Conservation (phyloP, 768 basidiomycete species). For the Mycena epipterygia region DNA sequence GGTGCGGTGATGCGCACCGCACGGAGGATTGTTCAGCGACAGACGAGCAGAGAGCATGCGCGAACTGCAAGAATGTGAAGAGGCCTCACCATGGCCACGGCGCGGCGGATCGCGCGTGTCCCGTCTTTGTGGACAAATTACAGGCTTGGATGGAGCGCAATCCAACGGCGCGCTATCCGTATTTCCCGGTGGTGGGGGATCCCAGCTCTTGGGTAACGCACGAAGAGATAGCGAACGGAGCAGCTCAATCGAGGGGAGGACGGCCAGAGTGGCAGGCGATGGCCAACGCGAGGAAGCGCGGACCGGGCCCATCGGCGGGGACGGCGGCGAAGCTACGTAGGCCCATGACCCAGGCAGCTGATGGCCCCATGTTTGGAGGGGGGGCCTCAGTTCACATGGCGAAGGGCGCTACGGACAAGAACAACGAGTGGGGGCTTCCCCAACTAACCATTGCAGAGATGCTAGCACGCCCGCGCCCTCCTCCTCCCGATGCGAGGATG, state of each 20-base stretch:
- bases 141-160: slow-evolving; percentile 15
- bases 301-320: neutral
- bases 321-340: neutral
- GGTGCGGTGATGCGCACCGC: slow-evolving; percentile 37
- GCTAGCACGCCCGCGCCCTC: neutral
- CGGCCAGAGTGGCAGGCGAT: neutral
- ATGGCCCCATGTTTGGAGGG: neutral
- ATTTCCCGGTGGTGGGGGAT: slow-evolving; percentile 27
- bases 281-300: neutral
- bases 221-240: neutral
- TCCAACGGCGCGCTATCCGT: slow-evolving; percentile 37
- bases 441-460: neutral
- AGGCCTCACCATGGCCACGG: slow-evolving; percentile 40
- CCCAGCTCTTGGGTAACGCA: slow-evolving; percentile 19
- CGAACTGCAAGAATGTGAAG: slow-evolving; percentile 40
- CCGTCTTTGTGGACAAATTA: slow-evolving; percentile 28
- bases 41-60: slow-evolving; percentile 32
- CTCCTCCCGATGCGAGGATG: neutral
- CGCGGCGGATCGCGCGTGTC: slow-evolving; percentile 43
- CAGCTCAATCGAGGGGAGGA: neutral
- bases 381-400: neutral
- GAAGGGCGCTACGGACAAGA: neutral
- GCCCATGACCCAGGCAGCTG: neutral
- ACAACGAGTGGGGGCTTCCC: neutral
- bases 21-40: slow-evolving; percentile 34